phyloP scores from a whole-genome alignment of 345 rosid species.

The Pelargonium nanum region DNA sequence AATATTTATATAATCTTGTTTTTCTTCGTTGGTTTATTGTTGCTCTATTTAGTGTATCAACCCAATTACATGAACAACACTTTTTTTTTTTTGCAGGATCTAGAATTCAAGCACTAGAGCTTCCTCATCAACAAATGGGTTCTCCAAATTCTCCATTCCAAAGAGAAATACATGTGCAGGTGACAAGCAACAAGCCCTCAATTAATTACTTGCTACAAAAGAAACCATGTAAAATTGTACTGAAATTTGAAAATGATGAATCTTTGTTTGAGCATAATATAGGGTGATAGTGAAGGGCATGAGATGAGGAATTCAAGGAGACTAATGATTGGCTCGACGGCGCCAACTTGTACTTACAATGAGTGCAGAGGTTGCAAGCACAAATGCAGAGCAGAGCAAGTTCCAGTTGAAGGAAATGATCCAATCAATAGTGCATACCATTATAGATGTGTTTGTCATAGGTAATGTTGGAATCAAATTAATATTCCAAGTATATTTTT shows the following conservation, averaged over 20 bases:
- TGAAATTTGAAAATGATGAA: too few species aligned
- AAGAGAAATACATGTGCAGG: not conserved
- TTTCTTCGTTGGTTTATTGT: too few species aligned
- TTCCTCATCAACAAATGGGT: too few species aligned
- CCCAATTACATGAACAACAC: too few species aligned
- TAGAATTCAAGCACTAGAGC: not conserved
- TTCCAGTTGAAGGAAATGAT: conserved; percentile 90
- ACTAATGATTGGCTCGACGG: conserved; percentile 81
- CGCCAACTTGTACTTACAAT: conserved; percentile 82
- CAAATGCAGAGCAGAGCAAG: conserved; percentile 92
- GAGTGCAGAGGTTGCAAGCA: conserved; percentile 93
- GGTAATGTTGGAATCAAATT: conserved; percentile 27
- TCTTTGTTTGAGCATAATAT: not conserved
- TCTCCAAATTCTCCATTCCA: not conserved
- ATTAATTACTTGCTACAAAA: not conserved
- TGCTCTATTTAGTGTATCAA: too few species aligned
- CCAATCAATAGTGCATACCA: conserved; percentile 83
- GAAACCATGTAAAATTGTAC: too few species aligned
- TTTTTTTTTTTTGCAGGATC: not conserved
- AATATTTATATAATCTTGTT: not conserved
- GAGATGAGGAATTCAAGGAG: conserved; percentile 40
- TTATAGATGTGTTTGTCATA: conserved; percentile 82
- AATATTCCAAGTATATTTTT: too few species aligned
- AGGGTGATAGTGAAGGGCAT: conserved; percentile 13
- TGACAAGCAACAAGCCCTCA: not conserved